Percentiles rank a stretch among this genome's conserved stretches.
phyloP scores from a whole-genome alignment of 2,329 filamentous ascomycete species.

The Alternaria viburni region DNA sequence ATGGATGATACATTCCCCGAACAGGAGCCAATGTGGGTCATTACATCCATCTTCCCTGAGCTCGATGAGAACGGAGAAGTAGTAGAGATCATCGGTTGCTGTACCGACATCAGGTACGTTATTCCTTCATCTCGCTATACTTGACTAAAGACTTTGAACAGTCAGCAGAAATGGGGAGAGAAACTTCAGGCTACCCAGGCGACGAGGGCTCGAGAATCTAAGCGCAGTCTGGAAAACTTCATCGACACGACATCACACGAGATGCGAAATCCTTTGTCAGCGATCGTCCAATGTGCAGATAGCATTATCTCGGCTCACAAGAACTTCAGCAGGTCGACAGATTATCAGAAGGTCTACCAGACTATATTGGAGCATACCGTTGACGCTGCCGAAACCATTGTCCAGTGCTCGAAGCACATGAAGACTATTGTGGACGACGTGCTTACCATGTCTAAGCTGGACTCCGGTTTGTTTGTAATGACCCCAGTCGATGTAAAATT shows the following conservation, averaged over 20 bases:
- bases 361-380: constrained; percentile 25
- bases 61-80: constrained; percentile 29
- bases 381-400: constrained; percentile 52
- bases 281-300: constrained; percentile 54
- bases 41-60: constrained; percentile 40
- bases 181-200: constrained; percentile 37
- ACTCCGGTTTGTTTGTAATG: constrained; percentile 51
- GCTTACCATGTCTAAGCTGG: constrained; percentile 47
- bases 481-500: constrained; percentile 49
- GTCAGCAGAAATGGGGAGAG: constrained; percentile 46
- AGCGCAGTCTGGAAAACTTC: constrained; percentile 33
- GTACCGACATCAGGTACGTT: constrained; percentile 43
- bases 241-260: constrained; percentile 49
- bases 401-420: constrained; percentile 54
- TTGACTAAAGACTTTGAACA: constrained; percentile 2
- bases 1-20: constrained; percentile 15
- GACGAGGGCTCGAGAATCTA: constrained; percentile 26
- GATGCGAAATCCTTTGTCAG: constrained; percentile 53
- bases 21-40: constrained; percentile 35
- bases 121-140: background rate
- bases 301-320: constrained; percentile 25
- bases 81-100: constrained; percentile 41
- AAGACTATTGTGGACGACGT: constrained; percentile 54
- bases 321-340: constrained; percentile 5
- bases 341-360: constrained; percentile 16